Conservation (phyloP, 1,139 yeast genomes). For the Meyerozyma smithsonii region DNA sequence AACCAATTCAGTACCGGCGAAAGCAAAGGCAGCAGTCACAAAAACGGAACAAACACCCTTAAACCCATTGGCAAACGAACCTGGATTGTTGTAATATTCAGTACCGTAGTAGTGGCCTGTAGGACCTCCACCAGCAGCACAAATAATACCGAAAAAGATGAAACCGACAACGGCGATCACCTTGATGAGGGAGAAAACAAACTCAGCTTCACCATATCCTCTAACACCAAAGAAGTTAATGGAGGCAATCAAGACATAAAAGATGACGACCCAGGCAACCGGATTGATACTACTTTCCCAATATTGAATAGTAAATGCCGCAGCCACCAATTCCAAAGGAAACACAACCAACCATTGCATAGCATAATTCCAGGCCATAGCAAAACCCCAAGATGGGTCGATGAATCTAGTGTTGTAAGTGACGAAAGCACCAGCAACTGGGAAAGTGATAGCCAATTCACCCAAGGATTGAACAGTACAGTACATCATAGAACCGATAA, state of each 20-base stretch:
- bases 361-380: conserved; percentile 16
- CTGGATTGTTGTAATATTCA: conserved; percentile 4
- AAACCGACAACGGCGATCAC: conserved; percentile 6
- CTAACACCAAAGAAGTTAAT: conserved; percentile 6
- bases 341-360: conserved; percentile 13
- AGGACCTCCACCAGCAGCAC: conserved; percentile 5
- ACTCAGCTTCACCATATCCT: conserved; percentile 7
- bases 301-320: conserved; percentile 11
- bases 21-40: conserved; percentile 24
- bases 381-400: conserved; percentile 14
- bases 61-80: conserved; percentile 14
- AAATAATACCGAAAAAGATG: conserved; percentile 5
- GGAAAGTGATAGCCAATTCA: conserved; percentile 14
- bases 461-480: conserved; percentile 13
- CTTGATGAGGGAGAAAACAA: conserved; percentile 5
- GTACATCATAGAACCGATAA: conserved; percentile 12
- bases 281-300: conserved; percentile 5
- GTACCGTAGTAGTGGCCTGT: conserved; percentile 4
- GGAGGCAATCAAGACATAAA: conserved; percentile 4
- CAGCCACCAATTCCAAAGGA: conserved; percentile 16
- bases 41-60: conserved; percentile 45
- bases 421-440: conserved; percentile 14
- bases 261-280: conserved; percentile 5
- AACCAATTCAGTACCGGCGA: conserved; percentile 38
- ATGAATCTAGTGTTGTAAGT: conserved; percentile 13